Conservation (phyloP, 225 moss, liverwort and hornwort genomes). For the Takakia lepidozioides region DNA sequence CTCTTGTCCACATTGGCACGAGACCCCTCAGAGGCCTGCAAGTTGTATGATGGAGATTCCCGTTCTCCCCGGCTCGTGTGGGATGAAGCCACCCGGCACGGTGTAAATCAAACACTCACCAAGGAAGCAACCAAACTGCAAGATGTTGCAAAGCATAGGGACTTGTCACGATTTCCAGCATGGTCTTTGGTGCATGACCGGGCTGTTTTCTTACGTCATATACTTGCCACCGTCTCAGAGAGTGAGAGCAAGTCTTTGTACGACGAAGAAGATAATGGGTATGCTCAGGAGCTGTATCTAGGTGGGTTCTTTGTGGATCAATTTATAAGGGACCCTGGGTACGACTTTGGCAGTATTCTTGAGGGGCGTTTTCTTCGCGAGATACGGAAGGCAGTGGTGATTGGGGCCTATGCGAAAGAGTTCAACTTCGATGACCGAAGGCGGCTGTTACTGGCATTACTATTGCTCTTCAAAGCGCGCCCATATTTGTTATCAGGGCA, state of each 20-base stretch:
- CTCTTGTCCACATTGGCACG: constrained; percentile 80
- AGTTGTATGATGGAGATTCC: constrained; percentile 59
- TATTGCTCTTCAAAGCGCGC: constrained; percentile 88
- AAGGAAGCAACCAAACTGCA: constrained; percentile 61
- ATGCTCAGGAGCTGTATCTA: constrained; percentile 93
- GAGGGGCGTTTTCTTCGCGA: constrained; percentile 89
- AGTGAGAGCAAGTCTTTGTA: constrained; percentile 70
- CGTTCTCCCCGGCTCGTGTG: constrained; percentile 81
- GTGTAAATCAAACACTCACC: constrained; percentile 40
- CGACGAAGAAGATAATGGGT: constrained; percentile 61
- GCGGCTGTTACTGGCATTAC: constrained; percentile 72
- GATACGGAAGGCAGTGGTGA: constrained; percentile 88
- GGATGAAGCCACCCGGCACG: constrained; percentile 68
- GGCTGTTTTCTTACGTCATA: constrained; percentile 68
- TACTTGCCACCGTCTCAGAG: constrained; percentile 70
- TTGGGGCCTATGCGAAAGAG: constrained; percentile 81
- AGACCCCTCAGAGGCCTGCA: constrained; percentile 80
- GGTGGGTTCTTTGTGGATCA: constrained; percentile 97
- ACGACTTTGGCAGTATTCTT: constrained; percentile 75
- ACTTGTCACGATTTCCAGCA: constrained; percentile 32
- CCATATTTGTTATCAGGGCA: constrained; percentile 81
- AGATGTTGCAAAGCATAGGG: constrained; percentile 32
- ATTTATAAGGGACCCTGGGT: constrained; percentile 80
- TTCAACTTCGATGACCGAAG: constrained; percentile 91
- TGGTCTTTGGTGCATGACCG: constrained; percentile 65